A percentile compares a stretch with the other conserved stretches of the same genome.
These are phyloP conservation scores for Stemphylium beticola DNA, from an alignment of 2,329 filamentous ascomycete species.

Conservation along the genomic window DNA sequence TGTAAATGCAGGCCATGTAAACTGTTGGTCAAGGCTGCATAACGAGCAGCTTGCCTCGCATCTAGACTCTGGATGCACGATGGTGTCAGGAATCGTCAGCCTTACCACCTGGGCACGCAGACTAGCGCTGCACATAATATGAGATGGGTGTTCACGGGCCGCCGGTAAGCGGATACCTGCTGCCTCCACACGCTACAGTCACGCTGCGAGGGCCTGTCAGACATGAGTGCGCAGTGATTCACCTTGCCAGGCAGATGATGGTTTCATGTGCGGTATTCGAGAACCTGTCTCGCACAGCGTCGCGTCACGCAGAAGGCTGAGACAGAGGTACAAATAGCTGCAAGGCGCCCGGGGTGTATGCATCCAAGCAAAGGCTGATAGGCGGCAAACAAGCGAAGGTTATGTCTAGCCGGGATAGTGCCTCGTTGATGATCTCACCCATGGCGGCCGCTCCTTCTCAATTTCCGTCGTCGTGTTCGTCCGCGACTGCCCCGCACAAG, in stretches of 20 bases:
- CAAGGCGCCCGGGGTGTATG: constrained; percentile 14
- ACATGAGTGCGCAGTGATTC: constrained; percentile 13
- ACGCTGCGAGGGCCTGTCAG: constrained; percentile 11
- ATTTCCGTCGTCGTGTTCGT: constrained; percentile 16
- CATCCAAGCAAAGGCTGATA: constrained; percentile 18
- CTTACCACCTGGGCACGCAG: too few species aligned
- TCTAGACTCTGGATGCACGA: neutral
- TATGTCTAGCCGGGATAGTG: constrained; percentile 4
- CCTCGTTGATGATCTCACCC: constrained; percentile 28
- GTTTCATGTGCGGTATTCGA: constrained; percentile 2
- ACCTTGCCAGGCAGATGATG: constrained; percentile 15
- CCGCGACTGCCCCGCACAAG: constrained; percentile 22
- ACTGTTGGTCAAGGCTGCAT: constrained; percentile 15
- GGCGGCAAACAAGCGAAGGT: constrained; percentile 10
- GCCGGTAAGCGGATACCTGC: constrained; percentile 25
- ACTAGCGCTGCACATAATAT: too few species aligned
- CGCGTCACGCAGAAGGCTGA: constrained; percentile 19
- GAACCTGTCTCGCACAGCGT: constrained; percentile 15
- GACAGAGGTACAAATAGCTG: constrained; percentile 17
- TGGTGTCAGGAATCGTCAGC: too few species aligned
- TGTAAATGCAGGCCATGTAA: neutral
- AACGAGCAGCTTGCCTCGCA: too few species aligned
- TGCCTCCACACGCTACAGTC: constrained; percentile 9
- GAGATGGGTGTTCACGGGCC: constrained; percentile 25
- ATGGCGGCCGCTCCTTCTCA: constrained; percentile 15